phyloP scores from a whole-genome alignment of 495 filamentous ascomycete species.

The Podospora appendiculata region DNA sequence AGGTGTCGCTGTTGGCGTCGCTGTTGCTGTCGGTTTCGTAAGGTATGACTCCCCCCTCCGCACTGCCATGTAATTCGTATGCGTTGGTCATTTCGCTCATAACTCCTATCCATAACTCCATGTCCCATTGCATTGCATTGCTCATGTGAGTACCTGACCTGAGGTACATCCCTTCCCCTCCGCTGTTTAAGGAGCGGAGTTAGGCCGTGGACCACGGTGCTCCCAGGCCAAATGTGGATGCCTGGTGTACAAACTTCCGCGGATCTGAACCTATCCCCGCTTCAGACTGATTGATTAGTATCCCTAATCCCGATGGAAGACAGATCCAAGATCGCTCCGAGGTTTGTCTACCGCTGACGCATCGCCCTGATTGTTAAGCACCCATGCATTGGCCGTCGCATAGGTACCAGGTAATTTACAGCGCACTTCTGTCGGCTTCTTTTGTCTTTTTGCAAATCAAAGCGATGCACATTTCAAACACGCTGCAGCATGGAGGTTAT shows the following conservation, averaged over 20 bases:
- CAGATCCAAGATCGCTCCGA: too few species aligned
- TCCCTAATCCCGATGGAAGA: neutral
- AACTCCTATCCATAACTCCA: too few species aligned
- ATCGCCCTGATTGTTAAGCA: constrained; percentile 8
- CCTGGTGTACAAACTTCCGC: too few species aligned
- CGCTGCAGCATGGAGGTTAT: too few species aligned
- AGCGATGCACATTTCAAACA: too few species aligned
- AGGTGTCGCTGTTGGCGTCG: neutral
- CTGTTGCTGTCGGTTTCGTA: neutral
- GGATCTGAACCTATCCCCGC: neutral
- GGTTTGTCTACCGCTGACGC: constrained; percentile 1
- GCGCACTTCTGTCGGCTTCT: constrained; percentile 61
- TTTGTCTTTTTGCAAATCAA: constrained; percentile 7
- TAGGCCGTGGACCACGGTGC: too few species aligned
- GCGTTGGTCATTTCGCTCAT: too few species aligned
- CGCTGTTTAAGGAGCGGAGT: neutral
- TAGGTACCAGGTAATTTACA: neutral
- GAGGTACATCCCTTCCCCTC: neutral
- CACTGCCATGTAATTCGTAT: neutral
- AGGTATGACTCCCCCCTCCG: neutral
- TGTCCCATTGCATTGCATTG: too few species aligned
- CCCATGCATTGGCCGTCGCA: neutral
- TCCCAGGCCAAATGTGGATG: too few species aligned
- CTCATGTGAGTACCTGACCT: too few species aligned
- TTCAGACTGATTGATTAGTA: neutral